These are phyloP conservation scores for Colletotrichum musicola DNA, from an alignment of 2,329 filamentous ascomycete species.

Conservation along the genomic window DNA sequence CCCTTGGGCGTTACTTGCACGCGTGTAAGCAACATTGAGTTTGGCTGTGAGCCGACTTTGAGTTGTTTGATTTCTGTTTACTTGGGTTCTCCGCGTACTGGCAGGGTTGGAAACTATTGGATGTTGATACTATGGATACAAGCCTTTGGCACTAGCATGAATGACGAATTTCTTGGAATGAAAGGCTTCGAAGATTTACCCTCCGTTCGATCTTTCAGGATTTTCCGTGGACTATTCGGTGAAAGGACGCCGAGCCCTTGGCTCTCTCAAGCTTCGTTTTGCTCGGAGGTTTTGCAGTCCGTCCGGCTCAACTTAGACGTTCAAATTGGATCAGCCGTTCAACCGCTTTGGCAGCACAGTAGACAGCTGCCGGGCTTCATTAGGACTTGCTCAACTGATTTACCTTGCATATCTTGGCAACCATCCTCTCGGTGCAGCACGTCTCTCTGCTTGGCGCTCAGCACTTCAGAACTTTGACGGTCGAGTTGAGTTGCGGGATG, in stretches of 20 bases:
- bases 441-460: neutral
- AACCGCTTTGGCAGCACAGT: neutral
- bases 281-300: no score
- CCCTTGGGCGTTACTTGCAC: no score
- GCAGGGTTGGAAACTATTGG: no score
- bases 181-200: no score
- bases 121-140: no score
- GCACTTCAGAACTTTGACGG: neutral
- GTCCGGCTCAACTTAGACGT: neutral
- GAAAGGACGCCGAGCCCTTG: no score
- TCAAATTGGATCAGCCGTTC: neutral
- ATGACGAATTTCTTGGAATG: no score
- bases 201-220: no score
- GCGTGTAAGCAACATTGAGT: neutral
- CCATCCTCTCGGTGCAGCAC: neutral
- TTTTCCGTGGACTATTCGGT: no score
- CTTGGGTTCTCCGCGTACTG: neutral
- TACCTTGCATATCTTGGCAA: constrained; percentile 6
- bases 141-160: no score
- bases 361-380: neutral
- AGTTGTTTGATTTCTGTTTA: neutral
- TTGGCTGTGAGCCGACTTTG: neutral
- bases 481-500: neutral
- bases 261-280: no score
- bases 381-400: neutral